A percentile compares a stretch with the other conserved stretches of the same genome.
Evolutionary conservation across 805 yeast species (phyloP).

Genomic region (Diddensiella caesifluorescens): DNA sequence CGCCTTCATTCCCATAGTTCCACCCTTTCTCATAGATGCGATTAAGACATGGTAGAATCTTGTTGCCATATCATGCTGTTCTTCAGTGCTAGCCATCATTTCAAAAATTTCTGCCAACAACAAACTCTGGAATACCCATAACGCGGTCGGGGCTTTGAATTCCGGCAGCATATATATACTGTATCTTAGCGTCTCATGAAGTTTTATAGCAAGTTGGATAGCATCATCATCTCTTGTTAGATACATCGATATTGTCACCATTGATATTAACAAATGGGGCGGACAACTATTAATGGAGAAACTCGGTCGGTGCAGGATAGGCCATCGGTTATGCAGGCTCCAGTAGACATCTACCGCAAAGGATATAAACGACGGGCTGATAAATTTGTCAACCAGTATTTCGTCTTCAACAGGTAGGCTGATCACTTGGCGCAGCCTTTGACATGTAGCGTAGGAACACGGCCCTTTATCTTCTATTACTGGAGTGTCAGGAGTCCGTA

Average conservation of each 20-base stretch:
- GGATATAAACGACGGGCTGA: slow-evolving; percentile 17
- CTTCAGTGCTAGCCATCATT: slow-evolving; percentile 37
- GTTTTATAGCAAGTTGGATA: slow-evolving; percentile 37
- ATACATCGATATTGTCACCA: slow-evolving; percentile 49
- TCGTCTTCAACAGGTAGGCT: slow-evolving; percentile 1
- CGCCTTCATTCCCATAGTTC: slow-evolving; percentile 12
- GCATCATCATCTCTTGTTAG: slow-evolving; percentile 23
- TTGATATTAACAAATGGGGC: slow-evolving; percentile 44
- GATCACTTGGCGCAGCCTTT: slow-evolving; percentile 6
- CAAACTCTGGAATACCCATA: slow-evolving; percentile 74
- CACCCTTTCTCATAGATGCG: slow-evolving; percentile 23
- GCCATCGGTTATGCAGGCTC: slow-evolving; percentile 48
- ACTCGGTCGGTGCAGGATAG: slow-evolving; percentile 51
- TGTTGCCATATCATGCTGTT: slow-evolving; percentile 26
- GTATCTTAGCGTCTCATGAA: slow-evolving; percentile 57
- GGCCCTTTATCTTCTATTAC: not conserved
- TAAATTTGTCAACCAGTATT: slow-evolving; percentile 14
- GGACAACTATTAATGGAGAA: slow-evolving; percentile 43
- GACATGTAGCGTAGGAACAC: slow-evolving; percentile 12
- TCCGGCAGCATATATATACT: slow-evolving; percentile 61
- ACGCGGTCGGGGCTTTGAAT: slow-evolving; percentile 68
- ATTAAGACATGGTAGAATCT: slow-evolving; percentile 24
- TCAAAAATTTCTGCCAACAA: slow-evolving; percentile 72
- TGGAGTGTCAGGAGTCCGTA: not conserved
- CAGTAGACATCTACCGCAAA: slow-evolving; percentile 22